A percentile compares a stretch with the other conserved stretches of the same genome.
phyloP scores from a whole-genome alignment of 441 rosid genomes.

The Erodium trifolium region DNA sequence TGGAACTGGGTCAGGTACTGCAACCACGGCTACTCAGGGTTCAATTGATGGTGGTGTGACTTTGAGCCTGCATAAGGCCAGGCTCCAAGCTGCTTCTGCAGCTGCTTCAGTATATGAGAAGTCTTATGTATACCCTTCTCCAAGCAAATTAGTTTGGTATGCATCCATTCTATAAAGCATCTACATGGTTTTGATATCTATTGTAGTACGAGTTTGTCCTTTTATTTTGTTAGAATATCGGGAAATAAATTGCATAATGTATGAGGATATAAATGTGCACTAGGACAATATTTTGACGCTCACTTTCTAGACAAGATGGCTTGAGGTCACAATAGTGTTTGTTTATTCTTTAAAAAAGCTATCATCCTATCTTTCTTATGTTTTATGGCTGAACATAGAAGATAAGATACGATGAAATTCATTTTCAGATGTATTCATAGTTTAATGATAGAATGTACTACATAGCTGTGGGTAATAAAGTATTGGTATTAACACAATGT shows the following conservation, averaged over 20 bases:
- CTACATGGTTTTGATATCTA: conserved; percentile 13
- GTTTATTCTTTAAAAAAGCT: no score
- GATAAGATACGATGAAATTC: not conserved
- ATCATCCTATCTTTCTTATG: no score
- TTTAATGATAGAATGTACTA: not conserved
- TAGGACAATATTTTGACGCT: not conserved
- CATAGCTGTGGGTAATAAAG: not conserved
- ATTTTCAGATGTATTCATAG: not conserved
- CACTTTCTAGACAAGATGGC: not conserved
- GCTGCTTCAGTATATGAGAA: conserved; percentile 82
- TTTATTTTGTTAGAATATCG: not conserved
- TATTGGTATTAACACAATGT: not conserved
- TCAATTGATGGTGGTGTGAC: conserved; percentile 29
- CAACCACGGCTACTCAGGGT: conserved; percentile 40
- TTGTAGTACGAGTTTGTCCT: not conserved
- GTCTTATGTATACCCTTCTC: conserved; percentile 80
- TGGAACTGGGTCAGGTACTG: conserved; percentile 32
- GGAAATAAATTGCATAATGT: no score
- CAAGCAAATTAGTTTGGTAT: conserved; percentile 60
- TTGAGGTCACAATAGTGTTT: not conserved
- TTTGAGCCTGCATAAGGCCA: conserved; percentile 57
- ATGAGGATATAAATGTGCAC: no score
- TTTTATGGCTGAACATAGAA: not conserved
- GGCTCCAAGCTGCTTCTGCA: conserved; percentile 81
- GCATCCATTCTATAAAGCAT: conserved; percentile 6